Conservation (phyloP, 805 yeast species). For the Metschnikowia lachancei region DNA sequence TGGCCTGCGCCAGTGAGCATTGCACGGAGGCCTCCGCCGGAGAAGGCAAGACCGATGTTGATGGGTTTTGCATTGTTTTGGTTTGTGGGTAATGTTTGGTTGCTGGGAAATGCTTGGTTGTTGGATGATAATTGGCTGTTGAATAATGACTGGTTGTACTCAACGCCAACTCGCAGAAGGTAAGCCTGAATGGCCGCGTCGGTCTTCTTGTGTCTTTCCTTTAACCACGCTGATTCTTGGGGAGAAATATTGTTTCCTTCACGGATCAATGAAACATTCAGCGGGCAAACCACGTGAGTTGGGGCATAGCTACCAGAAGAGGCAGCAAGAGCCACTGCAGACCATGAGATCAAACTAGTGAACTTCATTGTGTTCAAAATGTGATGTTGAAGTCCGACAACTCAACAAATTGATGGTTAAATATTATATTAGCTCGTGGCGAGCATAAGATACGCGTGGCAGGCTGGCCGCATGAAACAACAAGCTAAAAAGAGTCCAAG, state of each 20-base stretch:
- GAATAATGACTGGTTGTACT: not conserved
- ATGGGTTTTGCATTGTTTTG: conserved; percentile 9
- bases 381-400: not conserved
- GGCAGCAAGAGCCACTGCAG: not conserved
- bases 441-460: no score
- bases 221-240: conserved; percentile 53
- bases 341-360: not conserved
- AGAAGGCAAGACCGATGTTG: conserved; percentile 32
- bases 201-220: conserved; percentile 21
- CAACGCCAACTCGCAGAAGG: conserved; percentile 14
- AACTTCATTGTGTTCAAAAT: conserved; percentile 1
- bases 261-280: conserved; percentile 36
- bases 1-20: conserved; percentile 30
- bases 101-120: no score
- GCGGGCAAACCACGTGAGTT: conserved; percentile 54
- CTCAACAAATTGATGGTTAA: no score
- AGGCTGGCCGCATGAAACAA: no score
- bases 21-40: conserved; percentile 38
- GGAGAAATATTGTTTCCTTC: conserved; percentile 46
- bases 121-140: conserved; percentile 9
- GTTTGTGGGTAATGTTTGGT: no score
- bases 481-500: no score
- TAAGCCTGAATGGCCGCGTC: conserved; percentile 13
- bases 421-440: no score
- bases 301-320: conserved; percentile 49